Evolutionary conservation across 495 filamentous ascomycete species (phyloP), one percentile per base, ranked within the genome.

Genomic region (Lepidopterella palustris): DNA sequence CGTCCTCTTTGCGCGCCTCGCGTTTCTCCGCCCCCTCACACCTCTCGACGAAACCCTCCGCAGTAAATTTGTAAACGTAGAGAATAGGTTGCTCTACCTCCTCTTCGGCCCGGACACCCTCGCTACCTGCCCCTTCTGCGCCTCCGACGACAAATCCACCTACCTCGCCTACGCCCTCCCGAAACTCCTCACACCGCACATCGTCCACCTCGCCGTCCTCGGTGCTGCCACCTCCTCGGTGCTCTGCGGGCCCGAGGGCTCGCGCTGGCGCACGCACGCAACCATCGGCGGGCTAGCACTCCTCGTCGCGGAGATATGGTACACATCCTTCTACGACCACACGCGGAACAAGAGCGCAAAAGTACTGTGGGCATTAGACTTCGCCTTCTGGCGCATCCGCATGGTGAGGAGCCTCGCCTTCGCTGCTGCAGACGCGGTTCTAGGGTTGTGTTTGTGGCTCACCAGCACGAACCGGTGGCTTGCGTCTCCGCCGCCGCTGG

Each of bases 111-210:
- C 90, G 0, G 78, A 83, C 21, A 79, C 82, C 3, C 63, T 98
- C 1, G 76, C 82, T 18, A 73, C 79, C 32, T 98, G 93, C 71
- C 81, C 82, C 54, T 96, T 91, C 76, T 97, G 93, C 80, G 77
- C 73, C n/a, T 72, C 85, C 11, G 89, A 90, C 58, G 77, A 89
- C 23, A 75, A 83, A 11, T 75, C 76, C 35, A 84, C 79, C 18
- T 96, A 90, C 72, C 77, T 95, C 35, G 81, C 87, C 67, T 97
- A 93, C 76, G 86, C 88, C 35, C 72, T 95, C 0, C 92, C 93
- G 0, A 73, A 82, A 9, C 73, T 95, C 21, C 67, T 90, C 4
- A 67, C 82, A 0, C 90, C 91, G 20, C 92, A 97, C 71, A 74
- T 98, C 15, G 55, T 87, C 11, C 89, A 96, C 73, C 76, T 92